A percentile compares a stretch with the other conserved stretches of the same genome.
These are phyloP conservation scores for Hyphodiscus hymeniophilus DNA, from an alignment of 495 filamentous ascomycete genomes.

Conservation along the genomic window DNA sequence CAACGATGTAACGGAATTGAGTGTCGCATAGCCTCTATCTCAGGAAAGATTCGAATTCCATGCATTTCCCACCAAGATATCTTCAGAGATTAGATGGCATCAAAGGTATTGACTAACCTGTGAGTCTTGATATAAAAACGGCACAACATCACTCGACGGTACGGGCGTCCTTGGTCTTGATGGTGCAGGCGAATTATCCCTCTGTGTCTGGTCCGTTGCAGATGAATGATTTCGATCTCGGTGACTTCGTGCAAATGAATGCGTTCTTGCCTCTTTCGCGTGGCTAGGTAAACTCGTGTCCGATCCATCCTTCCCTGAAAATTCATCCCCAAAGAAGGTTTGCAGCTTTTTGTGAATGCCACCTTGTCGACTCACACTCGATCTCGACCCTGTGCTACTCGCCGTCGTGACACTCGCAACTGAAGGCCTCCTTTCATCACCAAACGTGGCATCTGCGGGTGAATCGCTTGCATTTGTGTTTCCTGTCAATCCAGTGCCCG, in stretches of 20 bases:
- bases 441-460: constrained; percentile 53
- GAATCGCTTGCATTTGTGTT: constrained; percentile 51
- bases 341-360: constrained; percentile 66
- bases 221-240: constrained; percentile 73
- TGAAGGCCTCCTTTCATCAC: constrained; percentile 78
- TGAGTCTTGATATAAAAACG: constrained; percentile 88
- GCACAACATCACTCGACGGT: constrained; percentile 88
- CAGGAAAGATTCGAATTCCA: not conserved
- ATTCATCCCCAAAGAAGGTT: constrained; percentile 85
- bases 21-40: not conserved
- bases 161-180: constrained; percentile 76
- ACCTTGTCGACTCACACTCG: constrained; percentile 54
- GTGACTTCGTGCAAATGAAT: constrained; percentile 47
- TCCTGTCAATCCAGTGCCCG: constrained; percentile 47
- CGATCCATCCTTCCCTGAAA: constrained; percentile 56
- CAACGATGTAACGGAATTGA: not conserved
- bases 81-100: not conserved
- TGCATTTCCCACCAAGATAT: not conserved
- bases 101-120: constrained; percentile 30
- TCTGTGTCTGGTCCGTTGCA: constrained; percentile 44
- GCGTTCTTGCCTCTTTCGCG: constrained; percentile 42
- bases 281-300: constrained; percentile 58
- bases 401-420: constrained; percentile 76
- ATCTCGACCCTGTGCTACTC: constrained; percentile 84
- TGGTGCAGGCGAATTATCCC: constrained; percentile 56